These are phyloP conservation scores for Chytriomyces sp. DNA, from an alignment of 192 early-diverging fungal species.

Conservation along the genomic window DNA sequence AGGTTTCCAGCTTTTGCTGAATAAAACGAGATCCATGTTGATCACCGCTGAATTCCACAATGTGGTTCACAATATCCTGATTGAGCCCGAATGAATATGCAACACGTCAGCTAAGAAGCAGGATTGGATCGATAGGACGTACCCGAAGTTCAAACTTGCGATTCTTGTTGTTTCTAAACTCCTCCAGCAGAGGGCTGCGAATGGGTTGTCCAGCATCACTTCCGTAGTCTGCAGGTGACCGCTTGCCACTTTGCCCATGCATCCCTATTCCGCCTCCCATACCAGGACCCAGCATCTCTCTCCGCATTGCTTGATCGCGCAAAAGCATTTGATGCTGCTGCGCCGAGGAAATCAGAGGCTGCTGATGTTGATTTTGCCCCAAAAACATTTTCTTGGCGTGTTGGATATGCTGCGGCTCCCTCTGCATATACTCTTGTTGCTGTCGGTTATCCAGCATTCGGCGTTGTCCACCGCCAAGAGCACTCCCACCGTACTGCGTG, in stretches of 20 bases:
- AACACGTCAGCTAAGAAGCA: slow-evolving; percentile 7
- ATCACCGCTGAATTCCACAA: slow-evolving; percentile 98
- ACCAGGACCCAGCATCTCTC: slow-evolving; percentile 41
- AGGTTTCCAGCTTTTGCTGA: slow-evolving; percentile 96
- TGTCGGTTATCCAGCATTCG: slow-evolving; percentile 12
- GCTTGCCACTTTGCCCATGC: neutral
- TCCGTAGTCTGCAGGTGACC: neutral
- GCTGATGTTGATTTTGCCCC: slow-evolving; percentile 33
- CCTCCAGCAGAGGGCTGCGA: slow-evolving; percentile 87
- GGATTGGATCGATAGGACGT: slow-evolving; percentile 14
- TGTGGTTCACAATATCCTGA: slow-evolving; percentile 88
- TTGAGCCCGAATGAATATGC: no score
- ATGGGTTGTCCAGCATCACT: slow-evolving; percentile 51
- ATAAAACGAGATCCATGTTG: slow-evolving; percentile 99
- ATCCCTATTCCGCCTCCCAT: slow-evolving; percentile 3
- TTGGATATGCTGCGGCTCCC: slow-evolving; percentile 54
- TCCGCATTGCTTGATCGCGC: slow-evolving; percentile 58
- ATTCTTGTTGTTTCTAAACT: slow-evolving; percentile 97
- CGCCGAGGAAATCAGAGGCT: neutral
- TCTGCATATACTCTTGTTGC: slow-evolving; percentile 53
- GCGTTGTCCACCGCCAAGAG: slow-evolving; percentile 43
- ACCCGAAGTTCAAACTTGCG: slow-evolving; percentile 94
- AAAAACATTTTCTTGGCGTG: slow-evolving; percentile 39
- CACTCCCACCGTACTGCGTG: neutral
- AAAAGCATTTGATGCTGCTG: slow-evolving; percentile 25